phyloP scores from a whole-genome alignment of 495 filamentous ascomycete species.

The Viridothelium virens region DNA sequence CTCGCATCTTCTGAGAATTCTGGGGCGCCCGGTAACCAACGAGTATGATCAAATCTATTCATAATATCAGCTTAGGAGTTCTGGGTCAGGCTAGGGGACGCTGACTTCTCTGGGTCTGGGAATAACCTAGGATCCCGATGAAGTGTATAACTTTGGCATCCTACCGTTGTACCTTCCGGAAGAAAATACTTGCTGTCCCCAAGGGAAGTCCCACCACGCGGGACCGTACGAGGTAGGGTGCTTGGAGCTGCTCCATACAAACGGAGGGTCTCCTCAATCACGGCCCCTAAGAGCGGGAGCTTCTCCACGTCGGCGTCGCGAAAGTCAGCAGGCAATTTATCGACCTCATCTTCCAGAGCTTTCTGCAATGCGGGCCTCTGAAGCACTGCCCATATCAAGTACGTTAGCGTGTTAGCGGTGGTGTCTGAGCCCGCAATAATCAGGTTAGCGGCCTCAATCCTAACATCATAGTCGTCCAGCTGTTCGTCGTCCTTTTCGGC shows the following conservation, averaged over 20 bases:
- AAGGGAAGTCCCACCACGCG: conserved; percentile 18
- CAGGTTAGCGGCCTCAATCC: conserved; percentile 38
- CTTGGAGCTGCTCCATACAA: conserved; percentile 26
- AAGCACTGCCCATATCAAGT: conserved; percentile 37
- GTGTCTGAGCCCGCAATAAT: conserved; percentile 48
- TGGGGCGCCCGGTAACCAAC: not conserved
- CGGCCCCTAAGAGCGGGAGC: conserved; percentile 44
- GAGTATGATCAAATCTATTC: not conserved
- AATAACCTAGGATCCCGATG: conserved; percentile 26
- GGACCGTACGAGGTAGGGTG: conserved; percentile 23
- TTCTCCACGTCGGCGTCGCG: conserved; percentile 33
- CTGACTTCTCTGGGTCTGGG: conserved; percentile 22
- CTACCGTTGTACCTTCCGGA: conserved; percentile 22
- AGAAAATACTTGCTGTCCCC: conserved; percentile 20
- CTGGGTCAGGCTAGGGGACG: not conserved
- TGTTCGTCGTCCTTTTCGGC: conserved; percentile 20
- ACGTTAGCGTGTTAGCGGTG: conserved; percentile 42
- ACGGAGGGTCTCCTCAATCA: conserved; percentile 30
- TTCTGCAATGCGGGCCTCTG: conserved; percentile 31
- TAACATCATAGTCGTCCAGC: conserved; percentile 37
- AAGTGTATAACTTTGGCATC: conserved; percentile 26
- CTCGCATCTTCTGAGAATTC: conserved; percentile 17
- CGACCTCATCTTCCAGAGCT: conserved; percentile 40
- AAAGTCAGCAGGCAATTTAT: conserved; percentile 34
- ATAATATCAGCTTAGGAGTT: not conserved